Percentiles rank a stretch among this genome's conserved stretches.
Evolutionary conservation across 2,329 filamentous ascomycete genomes (phyloP).

Genomic region (Aspergillus pseudoterreus): DNA sequence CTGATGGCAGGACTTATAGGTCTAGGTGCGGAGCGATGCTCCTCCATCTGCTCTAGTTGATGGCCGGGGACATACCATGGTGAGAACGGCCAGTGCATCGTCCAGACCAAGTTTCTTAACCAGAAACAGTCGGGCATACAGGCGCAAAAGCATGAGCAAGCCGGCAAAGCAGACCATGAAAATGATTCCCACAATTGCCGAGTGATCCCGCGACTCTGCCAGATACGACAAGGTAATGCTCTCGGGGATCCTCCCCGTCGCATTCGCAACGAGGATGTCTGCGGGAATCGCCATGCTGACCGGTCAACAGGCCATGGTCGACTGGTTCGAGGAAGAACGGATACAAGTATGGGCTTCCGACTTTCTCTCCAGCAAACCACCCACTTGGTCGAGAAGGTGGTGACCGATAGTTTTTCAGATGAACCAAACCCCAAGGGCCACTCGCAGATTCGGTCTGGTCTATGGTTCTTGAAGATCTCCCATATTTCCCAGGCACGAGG

Average conservation of each 20-base stretch:
- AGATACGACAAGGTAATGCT: constrained; percentile 23
- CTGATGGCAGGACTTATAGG: neutral
- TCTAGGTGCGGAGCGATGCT: neutral
- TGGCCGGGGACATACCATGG: constrained; percentile 37
- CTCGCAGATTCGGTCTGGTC: too few relatives aligned
- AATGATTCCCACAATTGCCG: constrained; percentile 26
- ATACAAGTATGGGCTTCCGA: too few relatives aligned
- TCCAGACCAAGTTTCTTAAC: constrained; percentile 44
- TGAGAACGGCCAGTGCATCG: constrained; percentile 48
- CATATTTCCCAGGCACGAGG: too few relatives aligned
- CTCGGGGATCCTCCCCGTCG: constrained; percentile 24
- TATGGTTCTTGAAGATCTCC: too few relatives aligned
- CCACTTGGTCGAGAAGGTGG: too few relatives aligned
- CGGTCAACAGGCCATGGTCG: neutral
- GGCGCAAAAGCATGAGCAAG: constrained; percentile 39
- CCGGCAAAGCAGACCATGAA: constrained; percentile 26
- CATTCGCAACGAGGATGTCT: constrained; percentile 25
- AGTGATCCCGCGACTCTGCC: constrained; percentile 23
- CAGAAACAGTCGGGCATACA: constrained; percentile 44
- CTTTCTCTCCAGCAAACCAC: too few relatives aligned
- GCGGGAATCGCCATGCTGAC: constrained; percentile 20
- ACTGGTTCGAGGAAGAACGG: too few relatives aligned
- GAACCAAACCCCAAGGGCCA: too few relatives aligned
- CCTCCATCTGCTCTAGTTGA: neutral
- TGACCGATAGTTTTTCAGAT: too few relatives aligned